Evolutionary conservation across 2,329 filamentous ascomycete genomes (phyloP).

Genomic region (Huntiella abstrusa): DNA sequence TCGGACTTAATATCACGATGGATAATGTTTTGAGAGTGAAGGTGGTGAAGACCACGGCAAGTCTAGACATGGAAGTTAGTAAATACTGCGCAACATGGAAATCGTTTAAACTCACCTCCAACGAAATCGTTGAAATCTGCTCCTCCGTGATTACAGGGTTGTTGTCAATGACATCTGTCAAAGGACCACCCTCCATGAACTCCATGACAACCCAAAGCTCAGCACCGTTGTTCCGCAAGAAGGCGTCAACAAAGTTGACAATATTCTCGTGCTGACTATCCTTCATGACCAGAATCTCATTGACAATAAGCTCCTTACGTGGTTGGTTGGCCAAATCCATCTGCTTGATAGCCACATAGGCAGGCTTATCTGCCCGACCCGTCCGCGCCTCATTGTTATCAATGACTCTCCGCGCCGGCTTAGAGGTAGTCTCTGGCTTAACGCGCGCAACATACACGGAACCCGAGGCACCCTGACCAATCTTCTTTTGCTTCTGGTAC

Average conservation of each 20-base stretch:
- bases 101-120: slow-evolving; percentile 45
- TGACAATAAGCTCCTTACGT: slow-evolving; percentile 93
- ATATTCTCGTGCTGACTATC: slow-evolving; percentile 97
- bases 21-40: slow-evolving; percentile 92
- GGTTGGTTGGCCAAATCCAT: slow-evolving; percentile 98
- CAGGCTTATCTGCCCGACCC: slow-evolving; percentile 17
- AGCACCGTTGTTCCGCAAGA: slow-evolving; percentile 80
- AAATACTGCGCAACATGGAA: slow-evolving; percentile 13
- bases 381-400: slow-evolving; percentile 54
- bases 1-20: slow-evolving; percentile 99
- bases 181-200: slow-evolving; percentile 94
- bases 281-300: slow-evolving; percentile 99
- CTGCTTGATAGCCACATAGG: slow-evolving; percentile 96
- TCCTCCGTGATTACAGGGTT: slow-evolving; percentile 87
- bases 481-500: slow-evolving; percentile 99
- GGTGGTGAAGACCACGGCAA: slow-evolving; percentile 81
- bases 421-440: slow-evolving; percentile 70
- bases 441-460: slow-evolving; percentile 97
- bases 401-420: slow-evolving; percentile 58
- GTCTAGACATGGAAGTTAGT: slow-evolving; percentile 37
- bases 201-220: slow-evolving; percentile 99
- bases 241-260: slow-evolving; percentile 95
- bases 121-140: slow-evolving; percentile 92
- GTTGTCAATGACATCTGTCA: slow-evolving; percentile 98
- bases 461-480: slow-evolving; percentile 92